phyloP scores from a whole-genome alignment of 768 basidiomycete genomes.

The Dendrothele bispora region DNA sequence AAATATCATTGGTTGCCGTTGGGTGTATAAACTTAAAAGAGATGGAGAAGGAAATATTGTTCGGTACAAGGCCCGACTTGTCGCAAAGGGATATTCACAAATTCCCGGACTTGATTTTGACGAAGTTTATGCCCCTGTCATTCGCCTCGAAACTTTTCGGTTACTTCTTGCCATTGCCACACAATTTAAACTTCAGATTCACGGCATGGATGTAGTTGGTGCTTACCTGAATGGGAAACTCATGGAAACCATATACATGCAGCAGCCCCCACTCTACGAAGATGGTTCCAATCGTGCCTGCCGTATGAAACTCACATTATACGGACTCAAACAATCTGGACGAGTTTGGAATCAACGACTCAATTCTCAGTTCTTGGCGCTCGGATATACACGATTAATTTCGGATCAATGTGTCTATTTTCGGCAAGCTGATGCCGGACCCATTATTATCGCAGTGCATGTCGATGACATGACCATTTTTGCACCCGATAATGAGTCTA shows the following conservation, averaged over 20 bases:
- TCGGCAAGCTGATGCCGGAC: constrained; percentile 2
- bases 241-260: constrained; percentile 33
- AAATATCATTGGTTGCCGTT: constrained; percentile 26
- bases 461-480: constrained; percentile 26
- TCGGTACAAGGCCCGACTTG: constrained; percentile 32
- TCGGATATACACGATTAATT: constrained; percentile 13
- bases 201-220: constrained; percentile 38
- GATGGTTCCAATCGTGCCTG: constrained; percentile 11
- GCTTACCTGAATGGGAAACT: constrained; percentile 31
- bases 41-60: constrained; percentile 30
- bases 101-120: constrained; percentile 35
- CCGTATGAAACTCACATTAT: constrained; percentile 13
- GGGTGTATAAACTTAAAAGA: constrained; percentile 35
- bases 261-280: constrained; percentile 23
- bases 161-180: constrained; percentile 36
- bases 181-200: constrained; percentile 28
- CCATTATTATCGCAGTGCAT: constrained; percentile 11
- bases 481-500: constrained; percentile 2
- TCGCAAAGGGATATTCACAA: constrained; percentile 37
- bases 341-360: constrained; percentile 28
- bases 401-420: constrained; percentile 19
- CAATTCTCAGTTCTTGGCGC: constrained; percentile 8
- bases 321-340: constrained; percentile 27
- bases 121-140: constrained; percentile 28
- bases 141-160: constrained; percentile 27